A percentile compares a stretch with the other conserved stretches of the same genome.
Conservation (phyloP, 495 filamentous ascomycete genomes). For the Pyrenula massariospora region DNA sequence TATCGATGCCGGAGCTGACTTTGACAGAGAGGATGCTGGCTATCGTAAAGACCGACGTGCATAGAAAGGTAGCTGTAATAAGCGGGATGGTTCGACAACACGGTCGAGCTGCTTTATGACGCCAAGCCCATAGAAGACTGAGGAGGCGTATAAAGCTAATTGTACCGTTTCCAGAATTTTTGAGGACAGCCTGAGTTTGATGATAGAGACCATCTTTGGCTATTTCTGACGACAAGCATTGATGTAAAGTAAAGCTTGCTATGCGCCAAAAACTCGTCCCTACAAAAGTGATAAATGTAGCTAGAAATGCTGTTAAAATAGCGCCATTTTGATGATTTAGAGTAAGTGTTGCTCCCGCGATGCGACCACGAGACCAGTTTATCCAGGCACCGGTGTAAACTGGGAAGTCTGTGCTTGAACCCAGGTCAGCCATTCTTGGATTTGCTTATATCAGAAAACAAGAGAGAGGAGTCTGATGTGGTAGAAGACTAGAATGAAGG, state of each 20-base stretch:
- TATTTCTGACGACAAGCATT: constrained; percentile 1
- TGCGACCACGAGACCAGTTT: constrained; percentile 23
- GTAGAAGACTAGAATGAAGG: too few species aligned
- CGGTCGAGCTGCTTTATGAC: neutral
- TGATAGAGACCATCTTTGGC: neutral
- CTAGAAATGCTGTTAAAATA: constrained; percentile 28
- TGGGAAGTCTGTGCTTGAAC: neutral
- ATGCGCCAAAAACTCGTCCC: constrained; percentile 25
- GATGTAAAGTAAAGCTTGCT: constrained; percentile 23
- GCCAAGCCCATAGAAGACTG: neutral
- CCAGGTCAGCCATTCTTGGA: neutral
- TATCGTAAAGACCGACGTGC: neutral
- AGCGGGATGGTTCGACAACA: neutral
- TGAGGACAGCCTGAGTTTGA: neutral
- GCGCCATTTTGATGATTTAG: constrained; percentile 17
- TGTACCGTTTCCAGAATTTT: neutral
- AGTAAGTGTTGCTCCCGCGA: constrained; percentile 31
- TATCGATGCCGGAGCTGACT: neutral
- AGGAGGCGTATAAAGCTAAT: neutral
- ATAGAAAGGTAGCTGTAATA: neutral
- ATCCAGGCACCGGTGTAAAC: constrained; percentile 22
- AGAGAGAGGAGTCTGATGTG: too few species aligned
- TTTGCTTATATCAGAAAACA: too few species aligned
- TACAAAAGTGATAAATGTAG: constrained; percentile 22
- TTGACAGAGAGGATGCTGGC: neutral